Evolutionary conservation across 83 land plant species (phyloP), one percentile per base, ranked within the genome.

Genomic region (Picea abies): DNA sequence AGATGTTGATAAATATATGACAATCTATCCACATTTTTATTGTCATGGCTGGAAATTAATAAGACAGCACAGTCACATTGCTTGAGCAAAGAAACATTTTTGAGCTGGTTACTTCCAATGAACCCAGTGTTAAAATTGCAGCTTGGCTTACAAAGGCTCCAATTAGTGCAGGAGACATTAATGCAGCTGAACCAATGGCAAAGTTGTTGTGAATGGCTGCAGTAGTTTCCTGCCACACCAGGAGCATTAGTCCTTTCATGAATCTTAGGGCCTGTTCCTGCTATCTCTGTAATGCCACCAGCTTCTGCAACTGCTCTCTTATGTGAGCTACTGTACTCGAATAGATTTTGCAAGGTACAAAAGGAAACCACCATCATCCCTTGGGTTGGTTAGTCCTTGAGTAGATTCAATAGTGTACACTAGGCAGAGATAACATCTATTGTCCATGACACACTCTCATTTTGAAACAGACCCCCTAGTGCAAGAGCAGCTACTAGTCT

Each of bases 301-400:
- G 98, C 96, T 84, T 97, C 99, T 49, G 99, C 99, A 49, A 97
- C 98, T 73, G 99, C 99, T 66, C 99, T 91, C 89, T 93, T 97
- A 86, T 97, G 95, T 68, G 98, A 92, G 15, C 98, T 89, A 79
- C 99, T 97, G 88, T 90, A 90, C 91, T 91, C 87, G 14, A 97
- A 94, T 80, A 97, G 93, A 81, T 97, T 97, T 85, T 97, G 99
- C 87, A 97, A 80, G 5, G 99, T 95, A 88, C 99, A 95, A 29
- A 97, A 87, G 56, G 99, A 93, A 16, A 97, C 97, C 84, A 95
- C 95, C 89, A 95, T 97, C 95, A 93, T 97, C 82, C 95, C 98
- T 84, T 97, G 98, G 25, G 98, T 93, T 2, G 98, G 98, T 78
- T 97, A 93, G 75, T 97, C 98, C 82, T 97, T 98, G 37, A 97